Conservation (phyloP, 306 rosid genomes). For the Castanea crenata region DNA sequence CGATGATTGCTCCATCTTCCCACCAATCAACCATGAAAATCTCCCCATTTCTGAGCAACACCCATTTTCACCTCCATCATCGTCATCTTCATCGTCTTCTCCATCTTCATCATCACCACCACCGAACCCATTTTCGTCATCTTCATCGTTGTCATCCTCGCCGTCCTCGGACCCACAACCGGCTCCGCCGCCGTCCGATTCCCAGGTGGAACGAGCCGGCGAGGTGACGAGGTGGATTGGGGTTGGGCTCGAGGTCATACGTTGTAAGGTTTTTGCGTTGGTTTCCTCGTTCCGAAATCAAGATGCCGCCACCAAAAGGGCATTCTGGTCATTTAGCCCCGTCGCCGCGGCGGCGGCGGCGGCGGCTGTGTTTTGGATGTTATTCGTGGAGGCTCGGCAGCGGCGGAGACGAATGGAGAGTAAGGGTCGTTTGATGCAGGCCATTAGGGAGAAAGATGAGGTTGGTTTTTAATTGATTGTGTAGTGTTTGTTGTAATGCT, state of each 20-base stretch:
- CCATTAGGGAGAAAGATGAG: constrained; percentile 32
- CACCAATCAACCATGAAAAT: constrained; percentile 52
- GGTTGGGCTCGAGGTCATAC: background rate
- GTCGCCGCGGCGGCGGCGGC: background rate
- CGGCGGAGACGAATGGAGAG: constrained; percentile 15
- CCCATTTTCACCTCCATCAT: constrained; percentile 2
- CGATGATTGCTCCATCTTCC: constrained; percentile 37
- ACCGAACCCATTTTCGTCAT: background rate
- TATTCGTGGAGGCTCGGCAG: constrained; percentile 2
- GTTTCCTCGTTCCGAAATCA: constrained; percentile 10
- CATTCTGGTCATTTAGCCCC: constrained; percentile 7
- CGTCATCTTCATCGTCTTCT: constrained; percentile 1
- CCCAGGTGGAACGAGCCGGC: background rate
- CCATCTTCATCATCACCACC: constrained; percentile 7
- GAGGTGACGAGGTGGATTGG: constrained; percentile 1
- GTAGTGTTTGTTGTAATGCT: background rate
- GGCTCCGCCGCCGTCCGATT: constrained; percentile 4
- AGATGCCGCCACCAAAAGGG: background rate
- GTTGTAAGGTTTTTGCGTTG: background rate
- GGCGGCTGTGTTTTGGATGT: background rate
- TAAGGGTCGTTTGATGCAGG: background rate
- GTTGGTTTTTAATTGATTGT: constrained; percentile 6
- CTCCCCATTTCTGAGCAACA: constrained; percentile 20
- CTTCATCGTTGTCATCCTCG: background rate
- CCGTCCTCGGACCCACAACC: background rate